Base-by-base conservation (phyloP, 768 basidiomycete genomes). In the Mycena alexandri region DNA sequence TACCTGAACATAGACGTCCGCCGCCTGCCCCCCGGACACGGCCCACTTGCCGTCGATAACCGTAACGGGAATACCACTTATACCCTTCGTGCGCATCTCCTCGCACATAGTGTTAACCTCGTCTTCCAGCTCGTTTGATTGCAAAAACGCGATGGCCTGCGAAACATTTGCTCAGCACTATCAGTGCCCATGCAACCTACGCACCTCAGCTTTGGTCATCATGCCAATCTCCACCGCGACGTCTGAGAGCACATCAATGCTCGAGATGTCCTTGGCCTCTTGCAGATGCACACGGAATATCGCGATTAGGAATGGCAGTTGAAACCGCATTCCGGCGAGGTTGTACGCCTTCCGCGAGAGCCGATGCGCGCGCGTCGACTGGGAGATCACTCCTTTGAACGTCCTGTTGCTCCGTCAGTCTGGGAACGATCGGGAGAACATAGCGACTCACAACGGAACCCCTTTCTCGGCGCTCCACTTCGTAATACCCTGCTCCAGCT, bases 31-130 rank as follows among this genome's bases (percentile, higher is more conserved):
- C 11, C 93, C 93, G 55, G 86, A 89, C 29, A 93, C 84, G 7
- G 89, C 91, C 89, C 91, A 94, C 74, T 89, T 90, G 14, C 87
- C 86, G 75, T 93, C 89, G 71, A 94, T 90, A 72, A 94, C 87
- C 29, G 88, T 90, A 81, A 93, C 87, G 10, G 93, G 93, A 4
- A 95, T 92, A 43, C 93, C 93, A 7, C 86, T 89, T 56, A 95
- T 87, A 19, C 93, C 93, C 62, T 89, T 85, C 46, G 81, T 79
- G 60, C 88, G 85, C 44, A 90, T 90, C 53, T 87, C 84, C 11
- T 83, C 81, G 72, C 89, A 89, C 79, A 90, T 87, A 12, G 81
- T 79, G 67, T 89, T 80, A 1, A 94, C 88, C 69, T 92, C 91
- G 58, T 84, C 81, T 72, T 85, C 82, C 63, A 90, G 80, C 71